Conservation (phyloP, 2,329 filamentous ascomycete species). For the Westerdykella aurantiaca region DNA sequence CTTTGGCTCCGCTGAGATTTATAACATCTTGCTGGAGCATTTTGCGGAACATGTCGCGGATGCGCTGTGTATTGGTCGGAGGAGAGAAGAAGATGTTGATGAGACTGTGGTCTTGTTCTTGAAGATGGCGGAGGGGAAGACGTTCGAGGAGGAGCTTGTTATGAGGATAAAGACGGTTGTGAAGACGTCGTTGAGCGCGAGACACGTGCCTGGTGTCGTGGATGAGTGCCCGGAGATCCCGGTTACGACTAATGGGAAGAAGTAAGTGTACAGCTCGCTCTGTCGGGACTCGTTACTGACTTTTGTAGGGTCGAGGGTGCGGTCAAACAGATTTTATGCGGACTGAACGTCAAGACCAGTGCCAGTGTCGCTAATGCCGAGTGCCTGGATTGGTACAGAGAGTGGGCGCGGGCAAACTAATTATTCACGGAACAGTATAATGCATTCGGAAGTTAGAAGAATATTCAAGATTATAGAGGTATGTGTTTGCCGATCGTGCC, state of each 20-base stretch:
- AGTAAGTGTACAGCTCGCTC: conserved; percentile 51
- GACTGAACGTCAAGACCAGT: conserved; percentile 77
- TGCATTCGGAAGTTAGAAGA: too few relatives aligned
- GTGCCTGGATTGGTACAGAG: conserved; percentile 80
- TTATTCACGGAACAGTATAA: neutral
- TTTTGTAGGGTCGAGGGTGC: conserved; percentile 73
- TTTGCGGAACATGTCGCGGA: conserved; percentile 76
- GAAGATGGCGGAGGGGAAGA: conserved; percentile 59
- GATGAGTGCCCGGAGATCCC: conserved; percentile 83
- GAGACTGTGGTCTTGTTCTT: conserved; percentile 87
- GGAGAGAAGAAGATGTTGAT: conserved; percentile 65
- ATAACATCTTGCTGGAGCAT: conserved; percentile 82
- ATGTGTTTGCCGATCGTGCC: too few relatives aligned
- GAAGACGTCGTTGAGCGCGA: conserved; percentile 71
- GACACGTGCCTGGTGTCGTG: conserved; percentile 81
- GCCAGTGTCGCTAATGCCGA: conserved; percentile 90
- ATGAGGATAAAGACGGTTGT: conserved; percentile 62
- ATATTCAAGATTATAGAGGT: too few relatives aligned
- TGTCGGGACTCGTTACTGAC: neutral
- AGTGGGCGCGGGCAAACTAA: conserved; percentile 51
- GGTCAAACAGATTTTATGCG: conserved; percentile 92
- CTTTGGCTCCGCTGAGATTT: conserved; percentile 93
- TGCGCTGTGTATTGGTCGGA: conserved; percentile 77
- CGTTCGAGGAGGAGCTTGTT: conserved; percentile 57
- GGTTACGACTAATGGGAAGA: conserved; percentile 91